phyloP scores from a whole-genome alignment of 768 basidiomycete species.

The Boletus vermiculosoides region DNA sequence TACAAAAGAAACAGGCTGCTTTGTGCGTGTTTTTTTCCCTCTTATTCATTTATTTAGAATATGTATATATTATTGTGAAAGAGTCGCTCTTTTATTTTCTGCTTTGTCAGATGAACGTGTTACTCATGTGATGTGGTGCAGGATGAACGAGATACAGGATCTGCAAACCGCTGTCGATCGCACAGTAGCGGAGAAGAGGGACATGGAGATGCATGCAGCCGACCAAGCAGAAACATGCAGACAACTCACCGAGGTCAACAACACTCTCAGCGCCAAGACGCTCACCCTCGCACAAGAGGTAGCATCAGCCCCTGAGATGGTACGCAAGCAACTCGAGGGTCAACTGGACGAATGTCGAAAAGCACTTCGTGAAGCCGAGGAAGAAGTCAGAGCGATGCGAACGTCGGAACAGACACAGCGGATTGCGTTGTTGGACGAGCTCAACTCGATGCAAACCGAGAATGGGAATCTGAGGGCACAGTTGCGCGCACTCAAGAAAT shows the following conservation, averaged over 20 bases:
- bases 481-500: slow-evolving; percentile 54
- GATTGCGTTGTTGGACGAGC: slow-evolving; percentile 83
- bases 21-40: slow-evolving; percentile 46
- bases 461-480: slow-evolving; percentile 71
- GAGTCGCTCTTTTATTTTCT: background rate
- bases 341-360: slow-evolving; percentile 62
- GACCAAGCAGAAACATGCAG: slow-evolving; percentile 73
- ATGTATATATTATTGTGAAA: background rate
- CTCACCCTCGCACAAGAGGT: slow-evolving; percentile 47
- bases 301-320: slow-evolving; percentile 38
- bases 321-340: slow-evolving; percentile 60
- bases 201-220: slow-evolving; percentile 64
- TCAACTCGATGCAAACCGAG: slow-evolving; percentile 80
- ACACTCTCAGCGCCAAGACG: slow-evolving; percentile 67
- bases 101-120: background rate
- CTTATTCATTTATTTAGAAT: slow-evolving; percentile 4
- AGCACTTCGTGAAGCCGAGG: slow-evolving; percentile 60
- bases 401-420: slow-evolving; percentile 77
- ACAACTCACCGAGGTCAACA: slow-evolving; percentile 78
- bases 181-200: slow-evolving; percentile 58
- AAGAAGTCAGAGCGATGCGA: slow-evolving; percentile 66
- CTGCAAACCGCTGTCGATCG: slow-evolving; percentile 64
- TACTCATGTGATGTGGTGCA: slow-evolving; percentile 26
- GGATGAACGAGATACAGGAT: slow-evolving; percentile 63
- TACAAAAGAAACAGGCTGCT: slow-evolving; percentile 51